Evolutionary conservation across 2,329 filamentous ascomycete species (phyloP), one percentile per base, ranked within the genome.

Genomic region (Sporothrix sp.): DNA sequence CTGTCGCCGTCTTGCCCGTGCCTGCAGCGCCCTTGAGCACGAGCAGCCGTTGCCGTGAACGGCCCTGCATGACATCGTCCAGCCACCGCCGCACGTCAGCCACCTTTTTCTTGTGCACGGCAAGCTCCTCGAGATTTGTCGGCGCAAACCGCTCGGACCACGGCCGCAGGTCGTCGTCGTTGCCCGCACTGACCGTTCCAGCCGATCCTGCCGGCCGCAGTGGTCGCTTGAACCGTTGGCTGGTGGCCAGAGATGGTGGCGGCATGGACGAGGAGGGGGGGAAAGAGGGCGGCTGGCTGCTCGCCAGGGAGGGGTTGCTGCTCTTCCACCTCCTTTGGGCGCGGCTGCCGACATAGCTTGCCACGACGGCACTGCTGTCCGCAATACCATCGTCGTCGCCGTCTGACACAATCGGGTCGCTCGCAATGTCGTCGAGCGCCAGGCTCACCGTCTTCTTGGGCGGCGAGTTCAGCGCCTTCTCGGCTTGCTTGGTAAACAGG

Each of bases 31-130:
- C 93, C 65, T 94, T 95, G 38, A 98, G 72, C 25, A 98, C 74
- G 52, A 96, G 75, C 52, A 96, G 63, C 54, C 85, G 78, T 71
- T 95, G 81, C 53, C 78, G 72, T 65, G 78, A 67, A 33, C 72
- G 71, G 14, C 87, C 85, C 23, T 67, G 65, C 55, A 88, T 76
- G 16, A 88, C 86, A 61, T 83, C 79, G 38, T 85, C 79, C 30
- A 98, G 70, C 90, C 93, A 97, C 52, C 70, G 74, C 52, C 82
- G 79, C 40, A 97, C 90, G 67, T 97, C 90, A 2, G 79, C 69
- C 6, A 97, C 86, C 65, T 98, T 98, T 60, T 80, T 93, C 71
- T 94, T 96, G 66, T 98, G 90, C 16, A 98, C 91, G 0, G 85
- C 91, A 40, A 98, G 71, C 67, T 97, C 91, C 14, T 89, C 82